Evolutionary conservation across 345 rosid species (phyloP).

Genomic region (Ceriops zippeliana): DNA sequence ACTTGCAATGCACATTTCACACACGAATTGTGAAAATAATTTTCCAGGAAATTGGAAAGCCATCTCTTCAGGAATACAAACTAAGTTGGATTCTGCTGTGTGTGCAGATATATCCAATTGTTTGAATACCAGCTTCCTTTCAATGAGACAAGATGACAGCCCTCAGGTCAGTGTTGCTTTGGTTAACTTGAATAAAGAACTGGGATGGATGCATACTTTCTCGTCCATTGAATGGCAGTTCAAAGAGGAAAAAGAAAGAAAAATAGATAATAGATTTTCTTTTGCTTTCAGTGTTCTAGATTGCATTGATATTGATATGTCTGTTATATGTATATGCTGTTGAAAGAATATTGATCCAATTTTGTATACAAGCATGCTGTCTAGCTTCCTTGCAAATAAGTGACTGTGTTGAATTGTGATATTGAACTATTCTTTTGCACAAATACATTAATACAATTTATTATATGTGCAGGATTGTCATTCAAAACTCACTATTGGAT

Average conservation of each 20-base stretch:
- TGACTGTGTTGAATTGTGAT: not conserved
- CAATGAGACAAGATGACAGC: constrained; percentile 21
- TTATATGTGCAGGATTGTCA: constrained; percentile 47
- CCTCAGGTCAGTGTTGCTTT: constrained; percentile 38
- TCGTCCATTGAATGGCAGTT: not conserved
- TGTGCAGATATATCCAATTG: constrained; percentile 15
- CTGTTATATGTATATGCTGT: not conserved
- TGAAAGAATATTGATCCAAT: not conserved
- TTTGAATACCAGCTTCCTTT: constrained; percentile 19
- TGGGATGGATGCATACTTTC: not conserved
- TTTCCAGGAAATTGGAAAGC: constrained; percentile 40
- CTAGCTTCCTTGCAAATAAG: not conserved
- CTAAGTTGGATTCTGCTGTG: constrained; percentile 13
- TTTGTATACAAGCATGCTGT: not conserved
- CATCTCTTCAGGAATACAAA: constrained; percentile 27
- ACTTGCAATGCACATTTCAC: not conserved
- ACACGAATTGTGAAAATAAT: not conserved
- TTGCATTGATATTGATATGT: not conserved
- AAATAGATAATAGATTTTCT: not conserved
- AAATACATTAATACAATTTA: constrained; percentile 18
- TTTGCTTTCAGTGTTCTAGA: too few species aligned
- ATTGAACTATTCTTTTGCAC: constrained; percentile 3
- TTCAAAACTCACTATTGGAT: constrained; percentile 35
- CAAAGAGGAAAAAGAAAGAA: not conserved
- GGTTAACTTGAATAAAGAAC: constrained; percentile 12